Evolutionary conservation across 1,284 basidiomycete species (phyloP).

Genomic region (Ganoderma meredithae): DNA sequence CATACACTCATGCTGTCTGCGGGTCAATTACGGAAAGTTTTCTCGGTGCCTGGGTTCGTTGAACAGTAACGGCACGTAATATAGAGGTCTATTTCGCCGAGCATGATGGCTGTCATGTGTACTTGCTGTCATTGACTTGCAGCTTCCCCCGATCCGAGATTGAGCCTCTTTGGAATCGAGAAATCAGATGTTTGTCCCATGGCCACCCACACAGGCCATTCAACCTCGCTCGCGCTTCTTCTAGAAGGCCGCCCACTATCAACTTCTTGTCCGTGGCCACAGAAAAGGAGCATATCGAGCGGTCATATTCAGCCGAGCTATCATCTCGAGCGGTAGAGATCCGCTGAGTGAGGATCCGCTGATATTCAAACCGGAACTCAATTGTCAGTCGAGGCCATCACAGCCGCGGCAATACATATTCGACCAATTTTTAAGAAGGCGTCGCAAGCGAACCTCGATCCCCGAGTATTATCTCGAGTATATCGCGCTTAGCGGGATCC

Average conservation of each 20-base stretch:
- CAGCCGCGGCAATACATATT: too few species aligned
- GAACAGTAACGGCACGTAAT: background rate
- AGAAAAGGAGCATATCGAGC: background rate
- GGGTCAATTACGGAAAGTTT: constrained; percentile 3
- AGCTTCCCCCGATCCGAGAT: background rate
- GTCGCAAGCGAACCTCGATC: background rate
- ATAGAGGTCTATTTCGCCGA: background rate
- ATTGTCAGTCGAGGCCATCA: too few species aligned
- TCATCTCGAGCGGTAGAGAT: background rate
- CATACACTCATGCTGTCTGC: background rate
- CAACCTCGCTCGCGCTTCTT: background rate
- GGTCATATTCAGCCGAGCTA: background rate
- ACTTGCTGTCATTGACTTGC: background rate
- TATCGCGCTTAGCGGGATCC: too few species aligned
- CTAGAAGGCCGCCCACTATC: background rate
- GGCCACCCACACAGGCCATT: background rate
- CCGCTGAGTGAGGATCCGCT: background rate
- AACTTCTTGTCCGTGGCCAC: too few species aligned
- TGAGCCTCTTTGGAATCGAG: background rate
- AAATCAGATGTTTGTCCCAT: constrained; percentile 1
- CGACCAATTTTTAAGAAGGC: too few species aligned
- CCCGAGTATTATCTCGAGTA: background rate
- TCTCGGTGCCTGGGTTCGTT: background rate
- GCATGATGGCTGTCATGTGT: too few species aligned
- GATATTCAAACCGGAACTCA: too few species aligned